Percentiles rank a stretch among this genome's conserved stretches.
Conservation (phyloP, 2,329 filamentous ascomycete species). For the Mycosphaerella arachidis region DNA sequence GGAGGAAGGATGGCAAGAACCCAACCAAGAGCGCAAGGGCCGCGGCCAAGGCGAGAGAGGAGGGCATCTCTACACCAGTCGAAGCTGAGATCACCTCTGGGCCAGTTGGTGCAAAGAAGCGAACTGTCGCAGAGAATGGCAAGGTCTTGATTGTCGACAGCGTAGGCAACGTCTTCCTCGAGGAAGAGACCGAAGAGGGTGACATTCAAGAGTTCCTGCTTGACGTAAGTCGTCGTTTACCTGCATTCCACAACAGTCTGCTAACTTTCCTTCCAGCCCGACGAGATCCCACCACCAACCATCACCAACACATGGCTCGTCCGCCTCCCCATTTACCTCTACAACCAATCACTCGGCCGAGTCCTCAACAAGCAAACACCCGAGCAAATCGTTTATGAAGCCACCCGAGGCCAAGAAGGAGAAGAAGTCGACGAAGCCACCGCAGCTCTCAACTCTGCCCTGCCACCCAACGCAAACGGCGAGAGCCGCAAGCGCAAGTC, state of each 20-base stretch:
- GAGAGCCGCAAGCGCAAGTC: constrained; percentile 40
- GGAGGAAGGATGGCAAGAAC: constrained; percentile 62
- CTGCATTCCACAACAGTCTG: background rate
- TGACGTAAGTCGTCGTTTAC: constrained; percentile 62
- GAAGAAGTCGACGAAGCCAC: constrained; percentile 38
- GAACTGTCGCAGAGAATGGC: constrained; percentile 88
- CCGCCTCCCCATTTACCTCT: constrained; percentile 71
- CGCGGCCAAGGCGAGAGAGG: constrained; percentile 47
- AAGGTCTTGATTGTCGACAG: constrained; percentile 93
- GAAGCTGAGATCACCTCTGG: constrained; percentile 50
- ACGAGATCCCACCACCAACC: constrained; percentile 73
- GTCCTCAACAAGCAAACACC: constrained; percentile 38
- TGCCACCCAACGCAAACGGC: constrained; percentile 42
- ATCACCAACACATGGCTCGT: constrained; percentile 78
- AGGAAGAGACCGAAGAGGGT: constrained; percentile 85
- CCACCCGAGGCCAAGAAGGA: constrained; percentile 25
- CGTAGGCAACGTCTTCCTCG: constrained; percentile 87
- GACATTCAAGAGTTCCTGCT: constrained; percentile 77
- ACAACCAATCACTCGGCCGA: constrained; percentile 47
- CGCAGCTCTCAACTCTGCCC: constrained; percentile 37
- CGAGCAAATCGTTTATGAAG: constrained; percentile 24
- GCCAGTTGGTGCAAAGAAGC: constrained; percentile 73
- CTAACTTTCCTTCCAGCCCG: constrained; percentile 49
- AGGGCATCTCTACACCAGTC: constrained; percentile 52
- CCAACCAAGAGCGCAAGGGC: constrained; percentile 42